phyloP scores from a whole-genome alignment of 177 flowering plant genomes.

The Tripterygium wilfordii region DNA sequence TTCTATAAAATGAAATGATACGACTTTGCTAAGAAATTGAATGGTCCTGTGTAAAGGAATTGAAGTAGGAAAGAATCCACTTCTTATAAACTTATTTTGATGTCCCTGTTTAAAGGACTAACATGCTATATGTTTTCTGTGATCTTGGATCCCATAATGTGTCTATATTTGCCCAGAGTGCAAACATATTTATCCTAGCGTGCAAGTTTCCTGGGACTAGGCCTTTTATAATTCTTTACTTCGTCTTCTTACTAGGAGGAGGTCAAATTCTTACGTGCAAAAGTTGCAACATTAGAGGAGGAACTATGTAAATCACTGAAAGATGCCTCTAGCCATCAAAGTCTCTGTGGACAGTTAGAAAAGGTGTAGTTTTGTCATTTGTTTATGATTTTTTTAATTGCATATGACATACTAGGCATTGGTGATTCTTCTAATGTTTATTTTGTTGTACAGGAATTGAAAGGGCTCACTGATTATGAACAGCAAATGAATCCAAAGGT shows the following conservation, averaged over 20 bases:
- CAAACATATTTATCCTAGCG: too few relatives aligned
- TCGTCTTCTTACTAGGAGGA: constrained; percentile 45
- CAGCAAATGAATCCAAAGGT: constrained; percentile 95
- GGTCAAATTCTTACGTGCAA: constrained; percentile 50
- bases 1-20: too few relatives aligned
- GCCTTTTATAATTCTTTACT: constrained; percentile 4
- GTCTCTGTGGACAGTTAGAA: constrained; percentile 46
- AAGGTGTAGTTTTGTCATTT: constrained; percentile 36
- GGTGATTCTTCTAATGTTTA: constrained; percentile 2
- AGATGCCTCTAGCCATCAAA: constrained; percentile 58
- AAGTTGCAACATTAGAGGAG: constrained; percentile 63
- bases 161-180: too few relatives aligned
- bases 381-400: neutral
- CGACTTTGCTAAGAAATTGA: too few relatives aligned
- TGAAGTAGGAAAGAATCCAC: too few relatives aligned
- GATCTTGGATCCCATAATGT: too few relatives aligned
- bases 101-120: too few relatives aligned
- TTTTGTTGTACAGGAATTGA: constrained; percentile 61
- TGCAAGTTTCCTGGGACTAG: too few relatives aligned
- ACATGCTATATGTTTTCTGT: too few relatives aligned
- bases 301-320: constrained; percentile 63
- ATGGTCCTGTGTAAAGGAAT: too few relatives aligned
- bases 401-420: neutral
- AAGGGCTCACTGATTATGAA: constrained; percentile 69
- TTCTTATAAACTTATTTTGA: too few relatives aligned